A percentile compares a stretch with the other conserved stretches of the same genome.
Conservation (phyloP, 2,329 filamentous ascomycete genomes). For the Colletotrichum magnum region DNA sequence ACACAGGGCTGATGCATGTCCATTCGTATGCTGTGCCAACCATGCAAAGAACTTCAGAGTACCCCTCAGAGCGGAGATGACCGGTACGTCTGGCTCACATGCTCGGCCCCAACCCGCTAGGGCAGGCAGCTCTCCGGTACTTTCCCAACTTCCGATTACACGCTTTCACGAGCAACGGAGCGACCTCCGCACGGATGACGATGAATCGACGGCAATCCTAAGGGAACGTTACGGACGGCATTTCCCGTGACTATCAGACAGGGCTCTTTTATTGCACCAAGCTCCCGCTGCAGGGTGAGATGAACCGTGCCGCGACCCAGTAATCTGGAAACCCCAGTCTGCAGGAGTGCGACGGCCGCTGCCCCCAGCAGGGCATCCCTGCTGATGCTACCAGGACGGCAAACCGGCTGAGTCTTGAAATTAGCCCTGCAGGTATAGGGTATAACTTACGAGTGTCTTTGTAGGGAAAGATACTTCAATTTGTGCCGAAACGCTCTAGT, state of each 20-base stretch:
- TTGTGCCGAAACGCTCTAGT: neutral
- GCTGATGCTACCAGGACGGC: neutral
- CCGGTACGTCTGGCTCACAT: constrained; percentile 13
- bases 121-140: neutral
- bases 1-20: neutral
- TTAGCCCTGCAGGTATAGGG: neutral
- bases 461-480: neutral
- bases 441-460: neutral
- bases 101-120: neutral
- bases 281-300: constrained; percentile 4
- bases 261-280: neutral
- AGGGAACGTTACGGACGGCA: neutral
- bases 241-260: constrained; percentile 5
- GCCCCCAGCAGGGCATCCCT: constrained; percentile 10
- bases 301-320: constrained; percentile 10
- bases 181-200: neutral
- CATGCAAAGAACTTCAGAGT: constrained; percentile 1
- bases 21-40: neutral
- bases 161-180: neutral
- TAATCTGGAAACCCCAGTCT: neutral
- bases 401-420: neutral
- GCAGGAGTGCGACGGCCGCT: constrained; percentile 5
- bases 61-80: neutral
- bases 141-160: neutral
- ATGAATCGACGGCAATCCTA: neutral